Evolutionary conservation across 2,329 filamentous ascomycete genomes (phyloP), one percentile per base, ranked within the genome.

Genomic region (Colletotrichum gloeosporioides): DNA sequence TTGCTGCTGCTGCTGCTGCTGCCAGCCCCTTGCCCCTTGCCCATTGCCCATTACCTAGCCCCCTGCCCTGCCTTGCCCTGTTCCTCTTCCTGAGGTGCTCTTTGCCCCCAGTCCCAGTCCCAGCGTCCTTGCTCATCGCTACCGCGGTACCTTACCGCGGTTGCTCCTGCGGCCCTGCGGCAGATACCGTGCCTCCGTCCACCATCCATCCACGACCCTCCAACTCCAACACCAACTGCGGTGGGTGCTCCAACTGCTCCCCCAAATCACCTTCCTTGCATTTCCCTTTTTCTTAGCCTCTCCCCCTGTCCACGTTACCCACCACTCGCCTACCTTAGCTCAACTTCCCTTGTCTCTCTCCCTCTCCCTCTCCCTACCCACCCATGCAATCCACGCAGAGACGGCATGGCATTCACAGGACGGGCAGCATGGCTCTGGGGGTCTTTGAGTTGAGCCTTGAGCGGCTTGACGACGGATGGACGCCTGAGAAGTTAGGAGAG

Each of bases 131-230:
- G 31, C 71, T 49, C 53, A 75, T 55, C 64, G 32, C 63, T n/a
- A 74, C 65, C 55, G 70, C 71, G 69, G 73, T 69, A 76, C 57
- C 64, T 69, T 64, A 76, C 73, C 70, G 70, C 73, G 62, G 64
- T 59, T 59, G 55, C 55, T 59, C 55, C 55, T 59, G 55, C 55
- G 22, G 59, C 70, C 25, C 57, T 61, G 67, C 44, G 71, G 71
- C 75, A 75, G 65, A 77, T 74, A 64, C 75, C 71, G 65, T 70
- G 12, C 71, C 70, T 74, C 64, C n/a, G 44, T 49, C 32, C 71
- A 22, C 72, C 67, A 74, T 63, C 63, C 32, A 22, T 68, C 44
- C 44, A 49, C 44, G 44, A 49, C 44, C 44, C 44, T 49, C 44
- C 44, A 49, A 49, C 44, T 49, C 44, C 44, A 53, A 22, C 10